Evolutionary conservation across 2,329 filamentous ascomycete genomes (phyloP), one percentile per base, ranked within the genome.

Genomic region (Pseudohalonectria lignicola): DNA sequence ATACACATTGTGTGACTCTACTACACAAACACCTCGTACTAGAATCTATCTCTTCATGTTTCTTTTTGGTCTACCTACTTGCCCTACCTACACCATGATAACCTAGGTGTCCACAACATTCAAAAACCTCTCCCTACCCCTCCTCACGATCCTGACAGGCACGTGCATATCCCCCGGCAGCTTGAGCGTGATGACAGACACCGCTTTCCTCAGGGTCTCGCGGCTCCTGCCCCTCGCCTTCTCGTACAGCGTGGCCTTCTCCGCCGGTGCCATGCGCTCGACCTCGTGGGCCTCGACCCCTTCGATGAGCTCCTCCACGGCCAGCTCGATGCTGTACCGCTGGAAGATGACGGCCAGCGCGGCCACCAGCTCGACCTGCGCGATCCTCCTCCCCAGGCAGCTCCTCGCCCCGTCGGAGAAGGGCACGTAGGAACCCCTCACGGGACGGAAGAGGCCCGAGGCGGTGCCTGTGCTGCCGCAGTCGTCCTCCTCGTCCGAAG

Each of bases 171-270:
- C 63, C n/a, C 62, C 67, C 21, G 76, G 67, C 56, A 90, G 64
- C 60, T 86, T 83, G 47, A 90, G 62, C 42, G 84, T 87, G 43
- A 90, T 67, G 40, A 84, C 57, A n/a, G 71, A 72, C 20, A 61
- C 67, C 47, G 81, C 76, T 23, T 64, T 59, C 40, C 56, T 58
- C 35, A 86, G 52, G 38, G 71, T 64, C 37, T 61, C 53, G 42
- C 69, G 58, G 20, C 72, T 71, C 49, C 66, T 66, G 18, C 62
- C 56, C 48, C 74, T 70, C 26, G 82, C 82, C 55, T 69, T 72
- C 42, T 59, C 56, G 62, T 85, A 88, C 13, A 82, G 47, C 36
- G 55, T 59, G 30, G 60, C 61, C 53, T 66, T 68, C 49, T 66
- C 57, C 20, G 57, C 55, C 6, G 45, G 43, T 19, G 52, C 53